Base-by-base conservation (phyloP, 2,329 filamentous ascomycete genomes). In the Sporothrix euskadiensis region DNA sequence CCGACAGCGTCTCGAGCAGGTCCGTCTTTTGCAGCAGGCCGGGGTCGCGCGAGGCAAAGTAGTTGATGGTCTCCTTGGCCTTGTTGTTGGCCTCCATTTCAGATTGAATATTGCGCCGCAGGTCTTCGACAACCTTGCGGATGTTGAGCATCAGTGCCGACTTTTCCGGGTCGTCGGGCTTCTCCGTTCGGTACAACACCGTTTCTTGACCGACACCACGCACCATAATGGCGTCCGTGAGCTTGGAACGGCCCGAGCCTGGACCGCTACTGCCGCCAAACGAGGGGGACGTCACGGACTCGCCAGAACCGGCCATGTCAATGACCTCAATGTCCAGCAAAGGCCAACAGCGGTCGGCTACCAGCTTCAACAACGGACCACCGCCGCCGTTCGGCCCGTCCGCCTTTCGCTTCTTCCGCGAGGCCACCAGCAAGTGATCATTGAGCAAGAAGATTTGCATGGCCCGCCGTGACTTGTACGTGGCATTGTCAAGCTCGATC, bases 401-500 rank as follows among this genome's bases (percentile, higher is more conserved):
- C 2, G 90, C 85, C 78, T 94, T 93, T 78, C 95, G 94, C 85
- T 98, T 97, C 84, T 98, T 98, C 77, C 93, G 90, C 32, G 93
- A 94, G 4, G 96, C 96, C 69, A 99, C 88, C 30, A 99, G 88
- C 1, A 99, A 85, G 81, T 99, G 94, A 79, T 99, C 96, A 80
- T 98, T 99, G 2, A 99, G 86, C 73, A 99, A 83, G 74, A 98
- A 94, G 74, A 99, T 90, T 79, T 97, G 93, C 81, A 98, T 94
- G 39, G 94, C 91, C 57, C 96, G 87, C 76, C 92, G 88, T 4
- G 95, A 93, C 82, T 97, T 98, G 90, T 97, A 98, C 0, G 96
- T 99, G 12, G 96, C 96, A 76, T 96, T 97, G 82, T 99, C 97
- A 75, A 99, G 86, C 83, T 99, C 95, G 74, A 98, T 92, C 96